Evolutionary conservation across 2,329 filamentous ascomycete genomes (phyloP).

Genomic region (Nothophaeocryptopus gaeumannii): DNA sequence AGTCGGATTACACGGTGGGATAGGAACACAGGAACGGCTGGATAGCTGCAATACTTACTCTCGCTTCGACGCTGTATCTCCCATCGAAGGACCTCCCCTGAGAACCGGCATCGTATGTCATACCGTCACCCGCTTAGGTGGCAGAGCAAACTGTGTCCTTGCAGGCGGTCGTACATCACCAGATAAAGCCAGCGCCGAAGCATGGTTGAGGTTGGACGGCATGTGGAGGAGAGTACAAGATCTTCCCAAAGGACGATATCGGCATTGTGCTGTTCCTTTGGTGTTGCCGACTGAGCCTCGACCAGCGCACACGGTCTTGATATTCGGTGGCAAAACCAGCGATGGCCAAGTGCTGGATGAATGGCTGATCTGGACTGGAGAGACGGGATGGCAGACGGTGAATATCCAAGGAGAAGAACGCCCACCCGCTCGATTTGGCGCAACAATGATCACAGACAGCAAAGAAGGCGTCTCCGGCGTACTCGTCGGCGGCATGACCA

Average conservation of each 20-base stretch:
- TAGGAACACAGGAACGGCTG: constrained; percentile 49
- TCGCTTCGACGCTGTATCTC: constrained; percentile 23
- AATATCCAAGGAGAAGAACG: constrained; percentile 24
- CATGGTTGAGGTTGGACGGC: constrained; percentile 67
- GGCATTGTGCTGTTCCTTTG: constrained; percentile 64
- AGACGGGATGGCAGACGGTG: constrained; percentile 52
- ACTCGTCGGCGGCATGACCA: constrained; percentile 68
- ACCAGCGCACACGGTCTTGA: constrained; percentile 38
- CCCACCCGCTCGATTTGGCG: constrained; percentile 57
- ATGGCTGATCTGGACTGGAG: constrained; percentile 46
- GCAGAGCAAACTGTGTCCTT: constrained; percentile 58
- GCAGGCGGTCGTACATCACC: constrained; percentile 79
- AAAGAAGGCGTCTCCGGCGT: constrained; percentile 53
- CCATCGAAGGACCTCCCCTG: constrained; percentile 29
- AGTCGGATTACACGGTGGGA: constrained; percentile 45
- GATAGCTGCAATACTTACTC: constrained; percentile 47
- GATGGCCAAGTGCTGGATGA: constrained; percentile 42
- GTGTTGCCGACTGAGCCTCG: constrained; percentile 31
- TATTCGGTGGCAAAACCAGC: constrained; percentile 48
- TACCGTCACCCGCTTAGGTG: constrained; percentile 65
- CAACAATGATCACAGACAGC: constrained; percentile 48
- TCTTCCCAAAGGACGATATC: constrained; percentile 69
- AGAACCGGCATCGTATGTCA: constrained; percentile 63
- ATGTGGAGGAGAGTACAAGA: constrained; percentile 64
- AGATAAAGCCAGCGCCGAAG: constrained; percentile 64